These are phyloP conservation scores for Camillea tinctor DNA, from an alignment of 2,329 filamentous ascomycete genomes.

Conservation along the genomic window DNA sequence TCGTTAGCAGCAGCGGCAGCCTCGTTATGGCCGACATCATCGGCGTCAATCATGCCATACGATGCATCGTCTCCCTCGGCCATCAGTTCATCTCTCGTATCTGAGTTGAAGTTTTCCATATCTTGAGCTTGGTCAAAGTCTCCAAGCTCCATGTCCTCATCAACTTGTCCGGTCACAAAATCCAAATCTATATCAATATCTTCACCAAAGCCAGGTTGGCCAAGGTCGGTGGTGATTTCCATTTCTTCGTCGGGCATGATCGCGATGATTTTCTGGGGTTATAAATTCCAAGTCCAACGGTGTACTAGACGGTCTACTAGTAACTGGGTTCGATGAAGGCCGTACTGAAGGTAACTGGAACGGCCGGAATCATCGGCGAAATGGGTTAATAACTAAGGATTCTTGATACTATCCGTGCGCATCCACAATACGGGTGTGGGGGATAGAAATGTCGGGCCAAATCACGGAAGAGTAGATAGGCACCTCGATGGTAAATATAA, in stretches of 20 bases:
- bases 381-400: neutral
- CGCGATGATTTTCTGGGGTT: neutral
- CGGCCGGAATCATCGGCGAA: neutral
- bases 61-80: constrained; percentile 33
- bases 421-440: neutral
- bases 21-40: constrained; percentile 28
- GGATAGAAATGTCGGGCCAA: neutral
- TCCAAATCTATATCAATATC: constrained; percentile 37
- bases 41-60: constrained; percentile 34
- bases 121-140: constrained; percentile 31
- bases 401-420: neutral
- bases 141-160: constrained; percentile 33
- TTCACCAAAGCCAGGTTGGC: constrained; percentile 27
- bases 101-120: constrained; percentile 31
- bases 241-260: constrained; percentile 35
- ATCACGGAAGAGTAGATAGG: neutral
- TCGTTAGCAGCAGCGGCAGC: constrained; percentile 24
- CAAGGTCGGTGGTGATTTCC: constrained; percentile 34
- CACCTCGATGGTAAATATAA: neutral
- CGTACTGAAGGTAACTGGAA: neutral
- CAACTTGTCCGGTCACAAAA: constrained; percentile 29
- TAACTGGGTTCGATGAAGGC: neutral
- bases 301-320: neutral
- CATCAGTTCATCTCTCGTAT: constrained; percentile 35
- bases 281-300: neutral